These are phyloP conservation scores for Pleurotus cornucopiae DNA, from an alignment of 768 basidiomycete species.

Conservation along the genomic window DNA sequence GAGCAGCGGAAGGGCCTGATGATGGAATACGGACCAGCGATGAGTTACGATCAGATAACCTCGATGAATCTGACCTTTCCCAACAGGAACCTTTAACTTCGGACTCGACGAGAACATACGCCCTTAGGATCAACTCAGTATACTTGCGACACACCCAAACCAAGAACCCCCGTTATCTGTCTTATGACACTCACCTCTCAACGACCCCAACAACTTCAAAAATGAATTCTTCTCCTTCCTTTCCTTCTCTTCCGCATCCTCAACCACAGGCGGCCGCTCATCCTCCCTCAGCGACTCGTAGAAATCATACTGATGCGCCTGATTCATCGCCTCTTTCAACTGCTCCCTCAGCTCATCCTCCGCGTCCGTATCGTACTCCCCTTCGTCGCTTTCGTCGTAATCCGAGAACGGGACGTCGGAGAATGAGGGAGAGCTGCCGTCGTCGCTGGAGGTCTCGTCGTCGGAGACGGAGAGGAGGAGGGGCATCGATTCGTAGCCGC, in stretches of 20 bases:
- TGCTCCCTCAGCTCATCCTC: conserved; percentile 62
- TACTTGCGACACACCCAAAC: neutral
- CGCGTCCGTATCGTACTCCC: conserved; percentile 60
- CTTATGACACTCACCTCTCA: conserved; percentile 68
- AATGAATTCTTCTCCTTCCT: conserved; percentile 68
- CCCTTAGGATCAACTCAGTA: conserved; percentile 32
- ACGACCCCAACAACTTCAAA: conserved; percentile 66
- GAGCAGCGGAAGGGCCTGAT: conserved; percentile 16
- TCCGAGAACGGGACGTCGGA: conserved; percentile 32
- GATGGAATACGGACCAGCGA: no score
- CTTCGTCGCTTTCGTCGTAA: conserved; percentile 25
- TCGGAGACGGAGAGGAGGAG: conserved; percentile 63
- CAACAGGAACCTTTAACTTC: conserved; percentile 31
- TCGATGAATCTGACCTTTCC: conserved; percentile 15
- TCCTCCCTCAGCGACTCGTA: conserved; percentile 38
- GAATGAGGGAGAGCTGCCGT: conserved; percentile 19
- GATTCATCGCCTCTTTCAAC: conserved; percentile 71
- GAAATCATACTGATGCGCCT: conserved; percentile 56
- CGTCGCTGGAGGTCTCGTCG: conserved; percentile 29
- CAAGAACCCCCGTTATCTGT: neutral
- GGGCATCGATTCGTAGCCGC: conserved; percentile 54
- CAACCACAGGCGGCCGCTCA: conserved; percentile 15
- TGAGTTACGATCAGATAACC: no score
- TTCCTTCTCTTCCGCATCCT: conserved; percentile 42
- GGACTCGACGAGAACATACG: conserved; percentile 54